Evolutionary conservation across 345 rosid species (phyloP), one percentile per base, ranked within the genome.

Genomic region (Kandelia obovata): DNA sequence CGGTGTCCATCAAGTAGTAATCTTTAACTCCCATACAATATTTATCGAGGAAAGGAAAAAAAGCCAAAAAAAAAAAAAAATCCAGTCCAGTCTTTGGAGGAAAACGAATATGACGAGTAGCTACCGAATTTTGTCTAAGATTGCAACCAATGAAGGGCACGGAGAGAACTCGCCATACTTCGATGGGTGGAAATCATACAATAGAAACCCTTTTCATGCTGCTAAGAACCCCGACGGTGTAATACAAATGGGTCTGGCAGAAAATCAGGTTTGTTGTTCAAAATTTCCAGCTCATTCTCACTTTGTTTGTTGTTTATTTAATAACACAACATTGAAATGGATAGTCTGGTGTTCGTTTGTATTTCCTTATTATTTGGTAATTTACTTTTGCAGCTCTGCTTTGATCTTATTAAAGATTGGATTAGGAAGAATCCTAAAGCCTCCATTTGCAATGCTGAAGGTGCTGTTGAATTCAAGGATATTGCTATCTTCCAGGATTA

Each of bases 241-340:
- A 30, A 90, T 92, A 71, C 98, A 92, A 73, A 87, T 92, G 92
- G 98, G 98, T 43, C 89, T 92, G 15, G 87, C 96, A 0, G 96
- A 92, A 72, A 92, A 92, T 79, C 96, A 79, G 92, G 98, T 92
- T 71, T 27, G 9, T 20, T 17, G 9, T 25, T n/a, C 11, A 39
- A 39, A 28, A 27, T 13, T 11, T 30, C 30, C 15, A 7, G 31
- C 43, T 59, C 63, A 21, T 27, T 58, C 31, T 27, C 28, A 21
- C 17, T 26, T 9, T 23, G 61, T 58, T 58, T 23, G 13, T 17
- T 59, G 63, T 13, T 32, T 27, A 34, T 28, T 16, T n/a, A 19
- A 11, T 30, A 6, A 27, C 17, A 27, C 21, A 28, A 5, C n/a
- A 1, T 4, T 30, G 0, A 19, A 34, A n/a, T 23, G 59, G n/a